Base-by-base conservation (phyloP, 2,329 filamentous ascomycete species). In the Botryotinia convoluta region DNA sequence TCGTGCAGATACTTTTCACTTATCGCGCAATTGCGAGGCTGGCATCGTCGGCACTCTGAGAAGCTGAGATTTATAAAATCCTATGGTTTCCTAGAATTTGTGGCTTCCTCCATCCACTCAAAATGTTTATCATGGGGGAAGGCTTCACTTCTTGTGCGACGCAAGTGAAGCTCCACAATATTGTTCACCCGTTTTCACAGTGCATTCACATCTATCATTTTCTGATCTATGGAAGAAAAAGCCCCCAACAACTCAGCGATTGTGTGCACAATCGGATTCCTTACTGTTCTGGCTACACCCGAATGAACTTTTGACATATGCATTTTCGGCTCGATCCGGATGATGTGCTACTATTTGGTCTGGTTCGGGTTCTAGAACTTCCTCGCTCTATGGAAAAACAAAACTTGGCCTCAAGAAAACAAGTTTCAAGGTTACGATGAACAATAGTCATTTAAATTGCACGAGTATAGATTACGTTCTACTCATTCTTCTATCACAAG, bases 151-250 rank as follows among this genome's bases (percentile, higher is more conserved):
- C 35, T 39, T 68, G 48, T 32, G 48, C 18, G 18, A 68, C 48
- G 35, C 26, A 54, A 42, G 18, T 42, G 35, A n/a, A 39, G 64
- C 9, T 39, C 48, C 48, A 42, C 64, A 42, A 32, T 42, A 42
- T 42, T 42, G 26, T 68, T 68, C 48, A 22, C 48, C 48, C 64
- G 26, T 68, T 68, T 32, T 42, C 39, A 32, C n/a, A 22, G 18
- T 39, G 64, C 48, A 22, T 42, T 57, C 35, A 26, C 29, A 68
- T 68, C 48, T 68, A 32, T 68, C 48, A 26, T 68, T 68, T 68
- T 42, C 29, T 16, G 26, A 10, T 68, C 64, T 29, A 16, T 68
- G 64, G 29, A 57, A 54, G 26, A 16, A 51, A 32, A 54, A 14
- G n/a, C n/a, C 45, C 26, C 16, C 64, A 67, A 67, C 3, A 39